Base-by-base conservation (phyloP, 73 alveolate species). In the Symbiodinium pilosum region DNA sequence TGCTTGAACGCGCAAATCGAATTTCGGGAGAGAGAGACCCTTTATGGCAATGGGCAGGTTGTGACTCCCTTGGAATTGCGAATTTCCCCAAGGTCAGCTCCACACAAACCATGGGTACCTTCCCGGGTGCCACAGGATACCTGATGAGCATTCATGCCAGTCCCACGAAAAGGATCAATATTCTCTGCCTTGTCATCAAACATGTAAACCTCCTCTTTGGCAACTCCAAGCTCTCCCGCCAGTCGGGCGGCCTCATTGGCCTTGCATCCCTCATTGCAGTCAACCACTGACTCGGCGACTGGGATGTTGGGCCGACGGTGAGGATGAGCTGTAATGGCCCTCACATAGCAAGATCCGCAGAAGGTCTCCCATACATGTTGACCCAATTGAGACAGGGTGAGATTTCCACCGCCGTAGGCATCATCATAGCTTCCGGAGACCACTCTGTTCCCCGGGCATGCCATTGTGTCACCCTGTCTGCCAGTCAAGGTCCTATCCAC, bases 71-170 rank as follows among this genome's bases (percentile, higher is more conserved):
- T 64, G 43, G 38, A 42, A 1, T 83, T 83, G 8, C 54, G 75
- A 47, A 89, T 14, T 39, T 89, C 96, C 30, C 75, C 41, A 1
- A 85, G 47, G 38, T 47, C 69, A 18, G 77, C 96, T 40, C 96
- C 96, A 41, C 96, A 89, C 39, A 89, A 42, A 32, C 96, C 96
- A 30, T 6, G 64, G 36, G 36, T 28, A 30, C 96, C 96, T 2
- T 89, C 96, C n/a, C 96, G 87, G 75, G 73, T 59, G 36, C 26
- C 40, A 68, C 96, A 89, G 68, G 96, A 89, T 3, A 89, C 64
- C 24, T 89, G 96, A 89, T 89, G 96, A 30, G 96, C 96, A 32
- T 89, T 89, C 96, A 89, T 89, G 51, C 96, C 96, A 1, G 96
- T 89, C 26, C 96, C 96, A 5, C 36, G 73, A 73, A 89, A 89